These are phyloP conservation scores for Microascus cirrosus DNA, from an alignment of 2,329 filamentous ascomycete species.

Conservation along the genomic window DNA sequence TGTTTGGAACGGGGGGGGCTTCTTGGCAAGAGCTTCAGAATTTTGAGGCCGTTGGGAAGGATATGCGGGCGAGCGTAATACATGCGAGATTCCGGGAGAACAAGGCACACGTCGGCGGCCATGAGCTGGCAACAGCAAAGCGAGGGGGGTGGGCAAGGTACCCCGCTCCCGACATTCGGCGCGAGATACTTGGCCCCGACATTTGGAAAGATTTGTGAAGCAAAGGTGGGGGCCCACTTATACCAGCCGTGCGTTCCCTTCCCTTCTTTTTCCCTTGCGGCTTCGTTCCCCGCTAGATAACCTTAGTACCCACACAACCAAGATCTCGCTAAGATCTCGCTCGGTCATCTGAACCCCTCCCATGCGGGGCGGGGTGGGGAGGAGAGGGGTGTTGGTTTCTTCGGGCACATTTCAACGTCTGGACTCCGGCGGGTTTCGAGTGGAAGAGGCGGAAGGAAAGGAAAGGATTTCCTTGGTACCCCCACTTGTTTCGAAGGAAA, in stretches of 20 bases:
- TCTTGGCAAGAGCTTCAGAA: no score
- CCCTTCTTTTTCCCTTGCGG: not conserved
- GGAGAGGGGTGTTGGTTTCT: not conserved
- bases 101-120: not conserved
- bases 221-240: not conserved
- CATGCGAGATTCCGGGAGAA: not conserved
- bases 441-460: no score
- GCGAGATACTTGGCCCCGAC: not conserved
- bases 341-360: not conserved
- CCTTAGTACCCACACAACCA: not conserved
- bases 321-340: not conserved
- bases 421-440: no score
- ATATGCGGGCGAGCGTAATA: not conserved
- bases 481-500: no score
- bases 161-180: not conserved
- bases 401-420: no score
- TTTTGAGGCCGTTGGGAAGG: no score
- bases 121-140: not conserved
- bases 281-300: not conserved
- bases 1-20: no score
- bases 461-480: no score
- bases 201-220: not conserved
- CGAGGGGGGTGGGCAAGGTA: not conserved
- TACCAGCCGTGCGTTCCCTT: not conserved
- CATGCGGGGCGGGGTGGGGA: not conserved